Conservation (phyloP, 495 filamentous ascomycete species). For the Friedmanniomyces endolithicus region DNA sequence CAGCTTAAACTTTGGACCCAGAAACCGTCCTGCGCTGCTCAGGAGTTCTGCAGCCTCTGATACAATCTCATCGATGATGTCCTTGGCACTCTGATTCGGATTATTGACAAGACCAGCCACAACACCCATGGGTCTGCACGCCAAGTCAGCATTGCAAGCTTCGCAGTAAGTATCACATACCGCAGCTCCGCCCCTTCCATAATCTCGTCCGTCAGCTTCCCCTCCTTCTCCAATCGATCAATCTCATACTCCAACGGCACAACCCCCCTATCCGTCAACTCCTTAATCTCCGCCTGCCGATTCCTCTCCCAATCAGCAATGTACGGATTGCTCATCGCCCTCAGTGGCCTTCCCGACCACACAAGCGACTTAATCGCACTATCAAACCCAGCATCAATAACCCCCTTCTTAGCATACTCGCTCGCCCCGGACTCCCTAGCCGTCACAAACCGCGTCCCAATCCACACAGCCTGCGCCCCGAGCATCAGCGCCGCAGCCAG, state of each 20-base stretch:
- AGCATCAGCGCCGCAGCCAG: constrained; percentile 33
- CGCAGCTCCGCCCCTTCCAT: constrained; percentile 52
- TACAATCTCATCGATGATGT: constrained; percentile 85
- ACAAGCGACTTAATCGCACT: constrained; percentile 72
- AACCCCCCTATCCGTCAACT: constrained; percentile 58
- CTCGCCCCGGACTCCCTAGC: constrained; percentile 63
- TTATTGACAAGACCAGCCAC: constrained; percentile 85
- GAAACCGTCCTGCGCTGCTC: not conserved
- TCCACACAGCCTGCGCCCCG: constrained; percentile 33
- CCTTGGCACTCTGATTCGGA: constrained; percentile 72
- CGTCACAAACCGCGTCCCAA: constrained; percentile 74
- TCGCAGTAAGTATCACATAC: not conserved
- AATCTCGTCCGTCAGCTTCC: constrained; percentile 75
- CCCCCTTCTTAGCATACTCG: constrained; percentile 63
- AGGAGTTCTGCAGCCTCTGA: not conserved
- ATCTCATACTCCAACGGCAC: constrained; percentile 71
- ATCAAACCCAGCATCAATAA: constrained; percentile 60
- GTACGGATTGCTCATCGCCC: constrained; percentile 71
- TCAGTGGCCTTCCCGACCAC: constrained; percentile 62
- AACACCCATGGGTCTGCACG: constrained; percentile 58
- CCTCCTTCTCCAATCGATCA: constrained; percentile 34
- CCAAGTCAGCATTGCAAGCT: not conserved
- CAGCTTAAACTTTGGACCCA: not conserved
- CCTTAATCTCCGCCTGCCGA: constrained; percentile 52
- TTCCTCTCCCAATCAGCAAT: constrained; percentile 59